A percentile compares a stretch with the other conserved stretches of the same genome.
Conservation (phyloP, 1,139 yeast species). For the Yamadazyma pseudoaaseri region DNA sequence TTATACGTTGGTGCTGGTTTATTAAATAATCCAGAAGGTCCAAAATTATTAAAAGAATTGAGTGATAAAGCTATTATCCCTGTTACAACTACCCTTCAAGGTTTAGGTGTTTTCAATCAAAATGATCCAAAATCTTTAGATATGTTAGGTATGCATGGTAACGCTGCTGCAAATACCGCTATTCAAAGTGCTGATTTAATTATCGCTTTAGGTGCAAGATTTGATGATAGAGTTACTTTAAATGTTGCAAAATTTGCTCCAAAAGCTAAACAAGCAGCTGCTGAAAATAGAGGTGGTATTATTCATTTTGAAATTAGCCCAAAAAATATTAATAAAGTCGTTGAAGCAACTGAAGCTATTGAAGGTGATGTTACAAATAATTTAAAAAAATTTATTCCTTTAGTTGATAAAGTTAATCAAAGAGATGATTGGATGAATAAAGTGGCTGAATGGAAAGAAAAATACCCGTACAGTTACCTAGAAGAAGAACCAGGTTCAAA, state of each 20-base stretch:
- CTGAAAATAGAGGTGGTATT: constrained; percentile 90
- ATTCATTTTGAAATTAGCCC: constrained; percentile 94
- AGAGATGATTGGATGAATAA: constrained; percentile 80
- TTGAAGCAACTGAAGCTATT: constrained; percentile 93
- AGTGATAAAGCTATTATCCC: constrained; percentile 92
- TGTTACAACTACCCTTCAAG: constrained; percentile 93
- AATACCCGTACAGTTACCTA: constrained; percentile 83
- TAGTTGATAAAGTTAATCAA: constrained; percentile 54
- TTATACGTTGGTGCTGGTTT: constrained; percentile 93
- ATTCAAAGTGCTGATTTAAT: constrained; percentile 92
- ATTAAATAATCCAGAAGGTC: constrained; percentile 78
- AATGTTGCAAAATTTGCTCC: constrained; percentile 89
- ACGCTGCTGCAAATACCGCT: constrained; percentile 91
- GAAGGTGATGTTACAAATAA: constrained; percentile 93
- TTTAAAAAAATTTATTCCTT: constrained; percentile 69
- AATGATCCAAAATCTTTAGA: constrained; percentile 86
- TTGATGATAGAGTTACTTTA: constrained; percentile 97
- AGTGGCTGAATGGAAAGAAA: constrained; percentile 77
- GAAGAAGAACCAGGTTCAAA: constrained; percentile 73
- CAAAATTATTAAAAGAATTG: constrained; percentile 72
- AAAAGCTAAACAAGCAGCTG: constrained; percentile 83
- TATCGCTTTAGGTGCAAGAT: constrained; percentile 93
- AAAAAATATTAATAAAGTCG: constrained; percentile 95
- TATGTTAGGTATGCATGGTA: constrained; percentile 98
- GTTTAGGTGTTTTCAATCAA: constrained; percentile 92